phyloP scores from a whole-genome alignment of 169 alveolate species.

The Plasmodium vivax region DNA sequence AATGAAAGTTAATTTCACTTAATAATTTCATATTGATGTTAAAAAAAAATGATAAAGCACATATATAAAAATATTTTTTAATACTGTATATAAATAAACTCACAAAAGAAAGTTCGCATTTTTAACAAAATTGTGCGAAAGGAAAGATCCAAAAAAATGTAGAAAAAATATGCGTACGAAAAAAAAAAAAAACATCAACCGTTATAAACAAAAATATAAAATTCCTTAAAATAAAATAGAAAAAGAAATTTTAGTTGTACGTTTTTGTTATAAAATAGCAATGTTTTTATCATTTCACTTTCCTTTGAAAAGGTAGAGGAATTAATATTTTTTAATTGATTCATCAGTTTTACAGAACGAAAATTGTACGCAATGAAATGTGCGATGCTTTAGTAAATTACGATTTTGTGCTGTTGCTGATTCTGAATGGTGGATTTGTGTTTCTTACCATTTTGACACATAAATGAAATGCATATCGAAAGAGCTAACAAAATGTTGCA shows the following conservation, averaged over 20 bases:
- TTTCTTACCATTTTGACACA: not conserved
- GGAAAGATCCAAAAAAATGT: not conserved
- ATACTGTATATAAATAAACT: not conserved
- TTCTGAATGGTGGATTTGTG: not conserved
- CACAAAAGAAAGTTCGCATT: not conserved
- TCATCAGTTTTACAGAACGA: not conserved
- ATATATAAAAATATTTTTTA: not conserved
- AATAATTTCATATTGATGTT: not conserved
- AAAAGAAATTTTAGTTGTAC: not conserved
- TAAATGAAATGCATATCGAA: not conserved
- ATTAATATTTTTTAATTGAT: not conserved
- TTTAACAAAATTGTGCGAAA: not conserved
- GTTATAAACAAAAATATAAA: not conserved
- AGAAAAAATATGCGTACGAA: not conserved
- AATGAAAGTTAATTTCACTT: not conserved
- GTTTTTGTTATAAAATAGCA: not conserved
- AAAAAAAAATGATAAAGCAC: constrained; percentile 4
- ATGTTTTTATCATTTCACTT: constrained; percentile 5
- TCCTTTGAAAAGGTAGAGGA: constrained; percentile 1
- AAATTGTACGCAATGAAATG: not conserved
- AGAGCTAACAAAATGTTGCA: not conserved
- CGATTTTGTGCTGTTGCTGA: not conserved
- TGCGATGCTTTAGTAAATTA: not conserved
- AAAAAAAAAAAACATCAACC: not conserved
- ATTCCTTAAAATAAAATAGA: not conserved